Evolutionary conservation across 169 alveolate species (phyloP).

Genomic region (Plasmodium vivax): DNA sequence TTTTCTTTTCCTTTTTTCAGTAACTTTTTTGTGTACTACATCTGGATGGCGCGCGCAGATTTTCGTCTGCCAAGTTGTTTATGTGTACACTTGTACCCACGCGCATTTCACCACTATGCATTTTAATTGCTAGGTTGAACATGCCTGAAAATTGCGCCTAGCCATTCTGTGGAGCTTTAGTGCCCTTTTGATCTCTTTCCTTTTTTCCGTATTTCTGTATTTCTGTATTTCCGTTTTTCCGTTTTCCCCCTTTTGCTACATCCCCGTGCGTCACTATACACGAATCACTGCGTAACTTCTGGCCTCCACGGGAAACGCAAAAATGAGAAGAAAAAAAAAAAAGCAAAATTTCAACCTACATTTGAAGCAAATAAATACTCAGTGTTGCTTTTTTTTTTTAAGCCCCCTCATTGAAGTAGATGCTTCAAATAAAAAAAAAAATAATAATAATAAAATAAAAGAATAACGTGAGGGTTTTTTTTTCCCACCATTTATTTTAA

Average conservation of each 20-base stretch:
- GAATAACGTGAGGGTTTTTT: neutral
- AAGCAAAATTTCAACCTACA: neutral
- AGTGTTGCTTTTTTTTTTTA: neutral
- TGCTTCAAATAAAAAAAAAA: neutral
- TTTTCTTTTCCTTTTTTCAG: neutral
- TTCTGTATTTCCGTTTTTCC: neutral
- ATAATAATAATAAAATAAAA: neutral
- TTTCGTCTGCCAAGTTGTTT: neutral
- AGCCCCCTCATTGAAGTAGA: neutral
- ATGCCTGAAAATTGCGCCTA: neutral
- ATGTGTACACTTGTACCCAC: neutral
- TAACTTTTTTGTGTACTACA: neutral
- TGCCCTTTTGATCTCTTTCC: neutral
- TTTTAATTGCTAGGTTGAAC: neutral
- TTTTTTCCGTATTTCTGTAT: neutral
- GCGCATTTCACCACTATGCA: neutral
- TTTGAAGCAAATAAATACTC: neutral
- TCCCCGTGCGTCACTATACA: neutral
- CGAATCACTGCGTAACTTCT: neutral
- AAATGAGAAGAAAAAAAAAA: constrained; percentile 2
- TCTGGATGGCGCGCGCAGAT: neutral
- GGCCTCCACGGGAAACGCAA: neutral
- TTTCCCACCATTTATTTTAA: neutral
- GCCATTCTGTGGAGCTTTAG: neutral
- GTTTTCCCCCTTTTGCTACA: neutral